A percentile compares a stretch with the other conserved stretches of the same genome.
These are phyloP conservation scores for Bidens hawaiensis DNA, from an alignment of 140 eudicot genomes.

Conservation along the genomic window DNA sequence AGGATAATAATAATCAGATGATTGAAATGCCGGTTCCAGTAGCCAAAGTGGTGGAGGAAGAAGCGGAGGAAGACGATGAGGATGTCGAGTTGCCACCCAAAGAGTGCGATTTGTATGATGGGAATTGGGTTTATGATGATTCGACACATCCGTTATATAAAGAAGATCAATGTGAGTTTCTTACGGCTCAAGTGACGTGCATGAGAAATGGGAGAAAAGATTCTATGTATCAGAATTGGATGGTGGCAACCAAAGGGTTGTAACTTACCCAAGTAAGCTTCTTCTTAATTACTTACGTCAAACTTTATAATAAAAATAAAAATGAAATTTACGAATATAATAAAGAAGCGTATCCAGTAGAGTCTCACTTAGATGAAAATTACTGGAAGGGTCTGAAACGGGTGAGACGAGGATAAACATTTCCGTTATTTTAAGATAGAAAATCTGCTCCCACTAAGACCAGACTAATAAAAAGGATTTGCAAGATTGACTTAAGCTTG, in stretches of 20 bases:
- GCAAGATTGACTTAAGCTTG: not conserved
- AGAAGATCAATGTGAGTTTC: conserved; percentile 74
- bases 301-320: too few relatives aligned
- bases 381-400: not conserved
- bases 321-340: too few relatives aligned
- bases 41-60: conserved; percentile 26
- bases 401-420: not conserved
- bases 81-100: conserved; percentile 67
- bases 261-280: conserved; percentile 75
- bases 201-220: conserved; percentile 85
- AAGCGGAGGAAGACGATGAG: conserved; percentile 51
- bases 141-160: conserved; percentile 66
- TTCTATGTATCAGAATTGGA: conserved; percentile 80
- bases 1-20: conserved; percentile 24
- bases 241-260: conserved; percentile 93
- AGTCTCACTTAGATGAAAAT: too few relatives aligned
- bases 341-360: too few relatives aligned
- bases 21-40: conserved; percentile 34
- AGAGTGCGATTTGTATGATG: conserved; percentile 71
- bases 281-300: not conserved
- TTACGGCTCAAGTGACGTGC: conserved; percentile 84
- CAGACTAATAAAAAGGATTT: not conserved
- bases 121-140: conserved; percentile 84
- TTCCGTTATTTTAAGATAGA: not conserved
- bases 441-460: not conserved